Evolutionary conservation across 1,139 yeast species (phyloP), one percentile per base, ranked within the genome.

Genomic region (Zygoascus meyerae): DNA sequence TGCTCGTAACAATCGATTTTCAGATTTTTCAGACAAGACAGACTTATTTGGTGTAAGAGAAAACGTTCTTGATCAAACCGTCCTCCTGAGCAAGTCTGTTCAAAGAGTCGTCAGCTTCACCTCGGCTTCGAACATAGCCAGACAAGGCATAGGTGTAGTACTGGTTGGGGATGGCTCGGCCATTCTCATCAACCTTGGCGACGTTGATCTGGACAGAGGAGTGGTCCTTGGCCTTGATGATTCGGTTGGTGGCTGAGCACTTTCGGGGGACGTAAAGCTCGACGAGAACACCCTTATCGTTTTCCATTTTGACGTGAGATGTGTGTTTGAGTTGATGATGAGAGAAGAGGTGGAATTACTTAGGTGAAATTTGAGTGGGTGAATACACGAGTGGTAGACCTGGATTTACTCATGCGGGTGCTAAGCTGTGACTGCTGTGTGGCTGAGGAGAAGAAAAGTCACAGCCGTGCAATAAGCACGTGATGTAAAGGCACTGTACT

Each of bases 211-310:
- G 98, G 67, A 94, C 97, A 61, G 97, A 86, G 65, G 97, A 94
- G 76, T 92, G 98, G 79, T 92, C 99, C 83, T 92, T 90, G 71
- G 98, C 94, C 83, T 87, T 89, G 83, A 92, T 90, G 80, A 94
- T 89, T 82, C 97, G 90, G 97, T 89, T 90, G 79, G 98, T 89
- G 72, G 98, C 99, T 78, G 97, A 92, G 83, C 99, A 92, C 83
- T 92, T 92, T 86, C 98, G 87, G 82, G 99, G 99, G 78, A 92
- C 95, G 95, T 92, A 92, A 78, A 92, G 90, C 83, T 94, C 99
- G 78, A 92, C 97, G 79, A 90, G 84, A 81, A 87, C 95, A 77
- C 98, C 98, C 81, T 87, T 87, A 77, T 92, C 97, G 98, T 92
- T 92, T 84, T 92, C 97, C 98, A 92, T 92, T 71, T 77, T 87